phyloP scores from a whole-genome alignment of 441 rosid genomes.

The Manihot esculenta region DNA sequence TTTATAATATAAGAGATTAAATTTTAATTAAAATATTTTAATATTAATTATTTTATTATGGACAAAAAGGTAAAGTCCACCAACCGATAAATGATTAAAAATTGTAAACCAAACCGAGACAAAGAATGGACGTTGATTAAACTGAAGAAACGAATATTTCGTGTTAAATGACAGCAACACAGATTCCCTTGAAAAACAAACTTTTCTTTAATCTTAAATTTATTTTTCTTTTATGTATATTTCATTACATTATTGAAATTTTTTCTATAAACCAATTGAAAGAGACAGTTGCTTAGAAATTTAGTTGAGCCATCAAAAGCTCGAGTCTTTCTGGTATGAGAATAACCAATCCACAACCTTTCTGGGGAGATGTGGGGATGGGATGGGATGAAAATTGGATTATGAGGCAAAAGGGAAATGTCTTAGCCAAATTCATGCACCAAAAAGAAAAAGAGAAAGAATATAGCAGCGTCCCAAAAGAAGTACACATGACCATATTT shows the following conservation, averaged over 20 bases:
- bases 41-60: no score
- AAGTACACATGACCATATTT: slow-evolving; percentile 5
- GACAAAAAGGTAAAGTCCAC: background rate
- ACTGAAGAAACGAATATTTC: background rate
- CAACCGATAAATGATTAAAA: background rate
- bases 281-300: slow-evolving; percentile 11
- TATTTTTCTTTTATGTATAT: background rate
- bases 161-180: background rate
- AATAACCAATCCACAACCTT: background rate
- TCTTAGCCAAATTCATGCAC: background rate
- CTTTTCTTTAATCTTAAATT: background rate
- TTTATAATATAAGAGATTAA: no score
- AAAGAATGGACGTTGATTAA: background rate
- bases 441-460: background rate
- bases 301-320: slow-evolving; percentile 1
- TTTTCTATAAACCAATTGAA: no score
- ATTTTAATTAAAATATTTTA: no score
- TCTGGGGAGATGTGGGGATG: no score
- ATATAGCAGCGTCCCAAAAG: background rate
- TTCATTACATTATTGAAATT: no score
- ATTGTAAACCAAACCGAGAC: background rate
- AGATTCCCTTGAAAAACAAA: slow-evolving; percentile 14
- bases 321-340: background rate
- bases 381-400: background rate
- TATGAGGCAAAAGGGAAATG: slow-evolving; percentile 17